Percentiles rank a stretch among this genome's conserved stretches.
Evolutionary conservation across 164 flowering plant species (phyloP).

Genomic region (Vitis amurensis): DNA sequence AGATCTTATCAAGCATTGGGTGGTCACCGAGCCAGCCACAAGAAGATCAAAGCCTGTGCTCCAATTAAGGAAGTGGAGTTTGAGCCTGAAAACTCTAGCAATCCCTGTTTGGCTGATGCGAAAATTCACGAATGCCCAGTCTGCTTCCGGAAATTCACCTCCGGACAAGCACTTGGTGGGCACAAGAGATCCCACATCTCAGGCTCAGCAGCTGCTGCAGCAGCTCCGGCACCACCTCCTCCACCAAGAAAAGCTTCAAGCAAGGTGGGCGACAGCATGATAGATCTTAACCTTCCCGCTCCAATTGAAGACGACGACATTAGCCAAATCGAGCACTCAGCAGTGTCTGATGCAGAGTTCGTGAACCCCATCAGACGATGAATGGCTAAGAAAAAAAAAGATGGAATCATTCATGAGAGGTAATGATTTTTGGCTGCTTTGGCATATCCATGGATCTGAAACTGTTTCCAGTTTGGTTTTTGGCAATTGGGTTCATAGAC

Average conservation of each 20-base stretch:
- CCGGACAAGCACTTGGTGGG: slow-evolving; percentile 95
- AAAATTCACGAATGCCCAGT: slow-evolving; percentile 73
- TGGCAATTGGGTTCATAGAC: background rate
- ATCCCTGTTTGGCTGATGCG: slow-evolving; percentile 16
- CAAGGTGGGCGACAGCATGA: slow-evolving; percentile 35
- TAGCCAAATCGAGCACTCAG: slow-evolving; percentile 57
- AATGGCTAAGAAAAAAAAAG: background rate
- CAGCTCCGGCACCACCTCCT: background rate
- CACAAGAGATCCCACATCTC: slow-evolving; percentile 78
- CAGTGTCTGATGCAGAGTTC: slow-evolving; percentile 27
- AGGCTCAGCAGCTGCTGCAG: slow-evolving; percentile 12
- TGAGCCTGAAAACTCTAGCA: slow-evolving; percentile 13
- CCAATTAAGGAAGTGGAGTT: slow-evolving; percentile 5
- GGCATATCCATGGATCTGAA: slow-evolving; percentile 13
- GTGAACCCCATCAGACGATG: slow-evolving; percentile 13
- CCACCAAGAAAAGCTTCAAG: background rate
- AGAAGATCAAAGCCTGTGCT: slow-evolving; percentile 42
- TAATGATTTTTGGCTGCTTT: background rate
- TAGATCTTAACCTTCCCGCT: slow-evolving; percentile 91
- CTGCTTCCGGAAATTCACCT: slow-evolving; percentile 65
- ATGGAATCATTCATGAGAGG: background rate
- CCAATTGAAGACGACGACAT: slow-evolving; percentile 63
- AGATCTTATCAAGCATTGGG: slow-evolving; percentile 85
- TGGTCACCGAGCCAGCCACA: slow-evolving; percentile 91
- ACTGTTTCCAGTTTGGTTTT: background rate